phyloP scores from a whole-genome alignment of 306 rosid genomes.

The Spatholobus suberectus region DNA sequence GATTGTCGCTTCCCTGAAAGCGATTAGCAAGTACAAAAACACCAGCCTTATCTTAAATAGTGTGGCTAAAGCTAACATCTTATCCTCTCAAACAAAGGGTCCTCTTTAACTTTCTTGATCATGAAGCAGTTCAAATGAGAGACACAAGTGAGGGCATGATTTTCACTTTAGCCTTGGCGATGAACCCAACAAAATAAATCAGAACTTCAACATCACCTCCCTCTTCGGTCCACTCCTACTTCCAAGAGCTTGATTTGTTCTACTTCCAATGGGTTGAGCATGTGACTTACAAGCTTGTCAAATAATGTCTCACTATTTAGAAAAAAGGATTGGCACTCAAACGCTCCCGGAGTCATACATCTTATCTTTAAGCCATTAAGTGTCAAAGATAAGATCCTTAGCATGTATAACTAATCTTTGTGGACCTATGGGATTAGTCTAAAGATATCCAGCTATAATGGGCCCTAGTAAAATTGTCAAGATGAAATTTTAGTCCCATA shows the following conservation, averaged over 20 bases:
- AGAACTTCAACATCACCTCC: constrained; percentile 33
- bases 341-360: constrained; percentile 35
- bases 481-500: constrained; percentile 38
- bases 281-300: constrained; percentile 53
- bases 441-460: constrained; percentile 43
- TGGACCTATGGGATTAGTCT: constrained; percentile 49
- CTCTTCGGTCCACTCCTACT: constrained; percentile 33
- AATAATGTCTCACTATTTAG: constrained; percentile 61
- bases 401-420: constrained; percentile 41
- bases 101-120: constrained; percentile 36
- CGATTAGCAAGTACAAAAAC: constrained; percentile 57
- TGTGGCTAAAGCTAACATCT: constrained; percentile 52
- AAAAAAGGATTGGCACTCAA: constrained; percentile 51
- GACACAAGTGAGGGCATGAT: constrained; percentile 23
- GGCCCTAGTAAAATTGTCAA: constrained; percentile 39
- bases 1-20: constrained; percentile 49
- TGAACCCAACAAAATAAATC: constrained; percentile 28
- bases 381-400: constrained; percentile 66
- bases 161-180: not conserved
- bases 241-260: constrained; percentile 36
- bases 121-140: constrained; percentile 26
- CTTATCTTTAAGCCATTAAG: constrained; percentile 59
- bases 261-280: constrained; percentile 41
- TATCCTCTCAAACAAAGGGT: constrained; percentile 45
- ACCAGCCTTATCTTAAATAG: constrained; percentile 58